Base-by-base conservation (phyloP, 257 asterid species). In the Solanum okadae region DNA sequence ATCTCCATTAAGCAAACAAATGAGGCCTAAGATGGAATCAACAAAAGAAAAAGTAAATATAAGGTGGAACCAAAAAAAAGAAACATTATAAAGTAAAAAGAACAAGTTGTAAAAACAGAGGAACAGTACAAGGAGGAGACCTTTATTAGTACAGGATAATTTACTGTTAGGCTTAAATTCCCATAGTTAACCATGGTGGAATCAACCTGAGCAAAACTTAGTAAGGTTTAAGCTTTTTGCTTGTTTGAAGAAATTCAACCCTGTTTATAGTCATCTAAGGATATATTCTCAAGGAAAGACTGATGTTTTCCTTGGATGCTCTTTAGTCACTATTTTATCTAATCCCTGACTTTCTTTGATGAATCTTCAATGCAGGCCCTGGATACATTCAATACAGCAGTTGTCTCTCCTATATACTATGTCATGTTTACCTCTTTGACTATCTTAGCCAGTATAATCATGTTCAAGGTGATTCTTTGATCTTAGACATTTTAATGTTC, bases 371-470 rank as follows among this genome's bases (percentile, higher is more conserved):
- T 56, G 65, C 65, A 56, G 65, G 65, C 65, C 65, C 65, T 56
- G 10, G 65, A 56, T 3, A 56, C 65, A 56, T 56, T 56, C n/a
- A 56, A 56, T 56, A 56, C 65, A 56, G 65, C 65, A 56, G 65
- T 56, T 56, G 65, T 56, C 65, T 56, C 65, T 56, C 65, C 65
- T 56, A 56, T 56, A 56, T 56, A 56, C 65, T 56, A 56, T 56
- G 65, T 56, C 65, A 56, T 56, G 65, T 56, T 56, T 56, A 56
- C 65, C 65, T 56, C n/a, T 84, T 93, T 97, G 10, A 97, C 99
- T 8, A 97, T 97, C 61, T 86, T 97, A 92, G 99, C 99, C 82
- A 97, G 99, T 87, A 98, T 95, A 79, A 97, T 97, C 90, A 97
- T 97, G 99, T 97, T 97, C 95, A 97, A 97, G 99, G 99, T 97